phyloP scores from a whole-genome alignment of 179 eudicot genomes.

The Carnegiea gigantea region DNA sequence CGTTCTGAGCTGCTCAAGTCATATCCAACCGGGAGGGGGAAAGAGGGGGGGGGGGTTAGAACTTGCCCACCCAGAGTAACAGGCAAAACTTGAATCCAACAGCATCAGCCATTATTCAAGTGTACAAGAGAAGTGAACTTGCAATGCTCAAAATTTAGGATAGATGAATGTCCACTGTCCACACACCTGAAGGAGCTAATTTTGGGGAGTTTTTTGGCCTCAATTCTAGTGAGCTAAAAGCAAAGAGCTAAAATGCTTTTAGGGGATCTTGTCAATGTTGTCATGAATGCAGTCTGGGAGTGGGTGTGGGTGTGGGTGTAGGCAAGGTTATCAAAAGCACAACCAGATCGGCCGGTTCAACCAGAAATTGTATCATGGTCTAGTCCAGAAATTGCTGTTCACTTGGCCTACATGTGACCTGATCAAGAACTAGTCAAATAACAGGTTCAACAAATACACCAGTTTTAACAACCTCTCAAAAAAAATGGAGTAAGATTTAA shows the following conservation, averaged over 20 bases:
- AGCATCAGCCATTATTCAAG: neutral
- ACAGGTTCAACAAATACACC: neutral
- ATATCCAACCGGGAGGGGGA: neutral
- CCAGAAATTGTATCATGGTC: neutral
- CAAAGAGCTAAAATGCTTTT: neutral
- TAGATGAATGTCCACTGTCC: neutral
- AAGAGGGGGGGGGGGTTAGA: no score
- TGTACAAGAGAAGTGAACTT: neutral
- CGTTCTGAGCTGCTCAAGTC: neutral
- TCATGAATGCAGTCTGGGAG: neutral
- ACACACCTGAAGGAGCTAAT: no score
- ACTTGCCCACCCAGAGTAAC: no score
- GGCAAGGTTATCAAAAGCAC: neutral
- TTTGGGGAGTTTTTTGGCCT: no score
- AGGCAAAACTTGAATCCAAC: neutral
- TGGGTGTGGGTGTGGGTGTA: neutral
- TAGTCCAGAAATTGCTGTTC: neutral
- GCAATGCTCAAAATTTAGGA: neutral
- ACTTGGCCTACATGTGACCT: neutral
- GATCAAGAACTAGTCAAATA: neutral
- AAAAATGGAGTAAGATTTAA: neutral
- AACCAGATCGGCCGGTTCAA: neutral
- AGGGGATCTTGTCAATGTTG: no score
- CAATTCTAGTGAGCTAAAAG: no score
- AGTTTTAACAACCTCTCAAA: neutral